Conservation (phyloP, 805 yeast genomes). For the Candida peoriensis region DNA sequence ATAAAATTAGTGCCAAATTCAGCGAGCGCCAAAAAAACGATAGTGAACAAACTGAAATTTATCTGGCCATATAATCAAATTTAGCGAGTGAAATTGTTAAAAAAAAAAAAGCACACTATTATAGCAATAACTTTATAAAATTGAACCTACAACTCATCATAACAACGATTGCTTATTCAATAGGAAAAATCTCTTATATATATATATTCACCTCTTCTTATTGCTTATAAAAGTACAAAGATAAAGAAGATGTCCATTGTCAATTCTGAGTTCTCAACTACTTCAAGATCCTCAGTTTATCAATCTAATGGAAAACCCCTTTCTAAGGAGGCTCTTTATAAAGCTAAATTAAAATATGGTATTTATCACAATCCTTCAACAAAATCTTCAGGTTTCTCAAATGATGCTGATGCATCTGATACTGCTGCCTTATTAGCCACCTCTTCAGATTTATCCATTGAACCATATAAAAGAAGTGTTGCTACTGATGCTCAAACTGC, state of each 20-base stretch:
- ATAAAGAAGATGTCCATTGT: constrained; percentile 23
- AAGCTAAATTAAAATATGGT: constrained; percentile 68
- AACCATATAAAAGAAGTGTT: constrained; percentile 56
- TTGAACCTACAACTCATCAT: no score
- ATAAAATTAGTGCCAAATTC: no score
- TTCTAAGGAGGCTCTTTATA: constrained; percentile 69
- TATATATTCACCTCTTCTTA: no score
- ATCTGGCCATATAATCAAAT: no score
- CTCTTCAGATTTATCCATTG: constrained; percentile 55
- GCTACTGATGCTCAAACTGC: constrained; percentile 67
- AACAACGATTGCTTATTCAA: no score
- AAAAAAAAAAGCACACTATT: no score
- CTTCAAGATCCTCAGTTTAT: constrained; percentile 40
- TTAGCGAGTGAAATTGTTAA: no score
- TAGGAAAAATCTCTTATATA: no score
- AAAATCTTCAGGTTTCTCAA: constrained; percentile 53
- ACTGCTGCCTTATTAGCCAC: constrained; percentile 76
- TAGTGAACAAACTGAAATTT: no score
- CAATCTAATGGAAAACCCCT: constrained; percentile 68
- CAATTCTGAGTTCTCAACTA: constrained; percentile 16
- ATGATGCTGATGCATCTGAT: constrained; percentile 53
- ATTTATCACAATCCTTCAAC: constrained; percentile 47
- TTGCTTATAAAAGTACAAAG: no score
- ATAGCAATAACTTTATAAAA: no score
- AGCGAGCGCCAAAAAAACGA: no score